Base-by-base conservation (phyloP, 352 stramenopile genomes). In the Globisporangium recalcitrans region DNA sequence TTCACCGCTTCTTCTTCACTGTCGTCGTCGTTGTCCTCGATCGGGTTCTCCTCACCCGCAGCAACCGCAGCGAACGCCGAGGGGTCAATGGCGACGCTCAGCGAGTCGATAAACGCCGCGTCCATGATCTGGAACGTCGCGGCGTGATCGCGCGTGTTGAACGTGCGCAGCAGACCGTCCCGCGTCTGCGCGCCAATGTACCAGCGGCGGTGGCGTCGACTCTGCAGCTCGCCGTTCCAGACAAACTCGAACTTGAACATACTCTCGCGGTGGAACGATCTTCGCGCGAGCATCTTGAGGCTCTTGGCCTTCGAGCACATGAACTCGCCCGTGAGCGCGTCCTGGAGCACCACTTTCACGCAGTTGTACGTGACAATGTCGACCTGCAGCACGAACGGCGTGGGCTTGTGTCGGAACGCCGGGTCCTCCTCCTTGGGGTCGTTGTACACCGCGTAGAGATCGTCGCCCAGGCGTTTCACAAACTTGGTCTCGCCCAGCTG, bases 171-270 rank as follows among this genome's bases (percentile, higher is more conserved):
- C 40, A 88, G 60, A 8, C 82, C 82, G 60, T 91, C 76, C 2
- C 78, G 80, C 31, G 72, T 88, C 66, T 87, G 80, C 4, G 75
- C 78, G 44, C 82, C 82, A 27, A 91, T 63, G 57, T 87, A 88
- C 82, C 82, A 91, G 7, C 80, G 74, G 5, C 80, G 76, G 44
- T 87, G 70, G 14, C 82, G 74, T 0, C 82, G 70, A 56, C 80
- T 89, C 64, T 88, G 79, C n/a, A 91, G 65, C 71, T 89, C 79
- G 52, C 79, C 78, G 34, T 83, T 72, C 76, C 77, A 89, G n/a
- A 70, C 68, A 22, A 78, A 71, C 54, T 91, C 79, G 46, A 91
- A 91, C 49, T 80, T 73, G 61, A 91, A 91, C 54, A 72, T 68
- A 48, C 72, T 74, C 60, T 85, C 82, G 22, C 81, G 77, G 53